Percentiles rank a stretch among this genome's conserved stretches.
Conservation (phyloP, 2,329 filamentous ascomycete genomes). For the Raffaelea ambrosiae region DNA sequence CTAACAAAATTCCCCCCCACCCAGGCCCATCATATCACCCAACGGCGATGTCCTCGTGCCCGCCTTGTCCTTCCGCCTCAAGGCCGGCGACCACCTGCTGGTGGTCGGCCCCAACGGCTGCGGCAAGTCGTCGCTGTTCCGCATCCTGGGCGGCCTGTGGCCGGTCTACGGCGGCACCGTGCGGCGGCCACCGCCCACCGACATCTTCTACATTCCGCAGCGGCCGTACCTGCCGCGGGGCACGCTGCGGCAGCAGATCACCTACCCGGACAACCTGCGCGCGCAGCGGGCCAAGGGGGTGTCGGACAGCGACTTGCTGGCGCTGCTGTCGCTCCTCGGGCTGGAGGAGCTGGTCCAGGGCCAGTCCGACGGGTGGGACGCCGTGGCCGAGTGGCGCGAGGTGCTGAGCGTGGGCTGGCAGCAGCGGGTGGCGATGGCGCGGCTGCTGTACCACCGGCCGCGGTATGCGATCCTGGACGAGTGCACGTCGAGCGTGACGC, state of each 20-base stretch:
- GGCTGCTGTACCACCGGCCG: slow-evolving; percentile 87
- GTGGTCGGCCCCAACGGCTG: slow-evolving; percentile 97
- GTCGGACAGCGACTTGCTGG: slow-evolving; percentile 70
- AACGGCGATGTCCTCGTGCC: slow-evolving; percentile 89
- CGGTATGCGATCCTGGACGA: slow-evolving; percentile 95
- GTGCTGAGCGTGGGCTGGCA: slow-evolving; percentile 87
- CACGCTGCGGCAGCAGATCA: slow-evolving; percentile 90
- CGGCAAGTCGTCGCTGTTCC: slow-evolving; percentile 92
- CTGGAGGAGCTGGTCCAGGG: slow-evolving; percentile 66
- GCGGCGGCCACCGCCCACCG: slow-evolving; percentile 79
- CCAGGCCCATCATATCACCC: slow-evolving; percentile 81
- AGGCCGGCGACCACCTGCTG: slow-evolving; percentile 79
- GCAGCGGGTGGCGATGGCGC: slow-evolving; percentile 93
- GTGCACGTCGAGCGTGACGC: slow-evolving; percentile 89
- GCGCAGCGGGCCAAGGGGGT: slow-evolving; percentile 81
- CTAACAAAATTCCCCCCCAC: background rate
- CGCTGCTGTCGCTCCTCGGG: slow-evolving; percentile 69
- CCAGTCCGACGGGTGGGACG: slow-evolving; percentile 64
- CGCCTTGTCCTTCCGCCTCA: slow-evolving; percentile 78
- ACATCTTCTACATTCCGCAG: slow-evolving; percentile 98
- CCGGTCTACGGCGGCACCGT: slow-evolving; percentile 94
- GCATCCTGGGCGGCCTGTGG: slow-evolving; percentile 93
- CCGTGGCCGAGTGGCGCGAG: slow-evolving; percentile 94
- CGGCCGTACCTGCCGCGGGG: slow-evolving; percentile 88
- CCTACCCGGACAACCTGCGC: slow-evolving; percentile 83